Percentiles rank a stretch among this genome's conserved stretches.
These are phyloP conservation scores for Ceratocystis destructans DNA, from an alignment of 2,329 filamentous ascomycete genomes.

Conservation along the genomic window DNA sequence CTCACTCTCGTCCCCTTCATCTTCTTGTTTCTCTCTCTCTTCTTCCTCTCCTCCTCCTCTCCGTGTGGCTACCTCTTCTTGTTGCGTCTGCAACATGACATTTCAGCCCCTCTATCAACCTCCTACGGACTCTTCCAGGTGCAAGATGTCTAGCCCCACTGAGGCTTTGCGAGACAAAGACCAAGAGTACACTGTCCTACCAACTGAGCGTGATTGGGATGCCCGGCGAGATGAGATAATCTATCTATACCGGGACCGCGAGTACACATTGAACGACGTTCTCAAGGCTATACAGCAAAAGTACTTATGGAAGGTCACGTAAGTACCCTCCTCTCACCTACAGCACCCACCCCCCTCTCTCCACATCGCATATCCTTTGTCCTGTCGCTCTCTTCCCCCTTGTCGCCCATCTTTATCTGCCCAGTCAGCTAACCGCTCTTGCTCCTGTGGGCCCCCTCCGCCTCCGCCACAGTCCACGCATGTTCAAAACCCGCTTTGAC, in stretches of 20 bases:
- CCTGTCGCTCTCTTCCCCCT: not conserved
- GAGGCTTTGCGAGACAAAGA: not conserved
- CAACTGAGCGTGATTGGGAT: constrained; percentile 18
- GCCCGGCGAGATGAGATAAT: constrained; percentile 15
- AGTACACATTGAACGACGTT: constrained; percentile 18
- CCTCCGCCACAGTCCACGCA: constrained; percentile 10
- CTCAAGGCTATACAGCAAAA: constrained; percentile 16
- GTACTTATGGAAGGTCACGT: constrained; percentile 18
- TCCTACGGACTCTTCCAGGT: not conserved
- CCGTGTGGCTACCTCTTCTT: not conserved
- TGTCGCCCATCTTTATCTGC: not conserved
- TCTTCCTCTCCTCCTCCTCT: not conserved
- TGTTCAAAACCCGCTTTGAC: constrained; percentile 19
- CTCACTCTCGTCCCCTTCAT: not conserved
- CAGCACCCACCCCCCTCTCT: not conserved
- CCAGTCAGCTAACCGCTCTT: not conserved
- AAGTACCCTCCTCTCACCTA: constrained; percentile 2
- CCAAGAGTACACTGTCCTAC: constrained; percentile 4
- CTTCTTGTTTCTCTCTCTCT: not conserved
- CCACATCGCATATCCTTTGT: not conserved
- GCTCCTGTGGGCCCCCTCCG: not conserved
- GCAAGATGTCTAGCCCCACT: not conserved
- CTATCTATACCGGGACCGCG: constrained; percentile 15
- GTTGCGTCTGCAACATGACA: not conserved
- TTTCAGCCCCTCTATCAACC: not conserved